Evolutionary conservation across 208 protist species (phyloP).

Genomic region (Vickermania ingenoplastis): DNA sequence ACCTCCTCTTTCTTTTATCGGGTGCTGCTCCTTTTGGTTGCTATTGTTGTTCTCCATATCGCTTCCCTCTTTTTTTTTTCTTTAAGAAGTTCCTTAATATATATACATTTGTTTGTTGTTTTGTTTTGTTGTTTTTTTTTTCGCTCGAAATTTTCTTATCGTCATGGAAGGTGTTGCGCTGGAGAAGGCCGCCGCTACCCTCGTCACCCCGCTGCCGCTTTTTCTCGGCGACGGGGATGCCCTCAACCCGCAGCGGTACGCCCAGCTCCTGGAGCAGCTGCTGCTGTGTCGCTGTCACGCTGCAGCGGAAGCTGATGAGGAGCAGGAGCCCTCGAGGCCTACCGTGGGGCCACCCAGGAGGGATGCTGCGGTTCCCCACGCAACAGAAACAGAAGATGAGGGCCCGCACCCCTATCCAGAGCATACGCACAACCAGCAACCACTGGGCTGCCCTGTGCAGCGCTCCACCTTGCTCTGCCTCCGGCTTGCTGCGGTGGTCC

Average conservation of each 20-base stretch:
- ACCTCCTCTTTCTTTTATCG: too few relatives aligned
- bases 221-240: not conserved
- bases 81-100: not conserved
- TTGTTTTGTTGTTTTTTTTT: slow-evolving; percentile 12
- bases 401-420: too few relatives aligned
- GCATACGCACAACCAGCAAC: too few relatives aligned
- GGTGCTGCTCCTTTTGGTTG: too few relatives aligned
- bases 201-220: too few relatives aligned
- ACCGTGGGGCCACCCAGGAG: too few relatives aligned
- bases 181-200: not conserved
- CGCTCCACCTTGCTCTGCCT: not conserved
- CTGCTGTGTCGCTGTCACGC: not conserved
- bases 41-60: too few relatives aligned
- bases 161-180: not conserved
- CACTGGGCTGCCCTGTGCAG: too few relatives aligned
- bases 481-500: not conserved
- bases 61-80: not conserved
- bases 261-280: not conserved
- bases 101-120: slow-evolving; percentile 8
- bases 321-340: too few relatives aligned
- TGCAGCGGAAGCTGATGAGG: too few relatives aligned
- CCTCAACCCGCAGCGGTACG: not conserved
- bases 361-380: too few relatives aligned
- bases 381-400: too few relatives aligned
- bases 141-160: not conserved